Evolutionary conservation across 2,329 filamentous ascomycete genomes (phyloP).

Genomic region (Raffaelea deltoideospora): DNA sequence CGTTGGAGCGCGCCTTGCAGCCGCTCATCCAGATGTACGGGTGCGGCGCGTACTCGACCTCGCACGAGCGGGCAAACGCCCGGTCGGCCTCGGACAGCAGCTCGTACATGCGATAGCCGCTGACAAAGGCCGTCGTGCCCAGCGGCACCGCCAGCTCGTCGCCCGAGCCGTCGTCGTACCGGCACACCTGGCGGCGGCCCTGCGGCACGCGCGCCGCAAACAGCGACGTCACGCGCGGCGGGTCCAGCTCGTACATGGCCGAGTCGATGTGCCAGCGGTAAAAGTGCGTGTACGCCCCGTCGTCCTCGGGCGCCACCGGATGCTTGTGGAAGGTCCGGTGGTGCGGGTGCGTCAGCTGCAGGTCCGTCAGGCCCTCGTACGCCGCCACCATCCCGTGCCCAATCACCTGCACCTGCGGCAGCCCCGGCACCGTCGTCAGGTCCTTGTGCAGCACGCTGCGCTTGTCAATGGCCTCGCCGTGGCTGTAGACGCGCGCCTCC

Average conservation of each 20-base stretch:
- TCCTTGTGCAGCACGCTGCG: slow-evolving; percentile 59
- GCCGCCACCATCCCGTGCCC: slow-evolving; percentile 54
- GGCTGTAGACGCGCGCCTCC: slow-evolving; percentile 46
- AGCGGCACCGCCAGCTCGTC: slow-evolving; percentile 56
- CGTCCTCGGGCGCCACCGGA: slow-evolving; percentile 24
- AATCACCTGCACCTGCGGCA: slow-evolving; percentile 67
- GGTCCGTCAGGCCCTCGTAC: slow-evolving; percentile 56
- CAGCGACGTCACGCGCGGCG: slow-evolving; percentile 55
- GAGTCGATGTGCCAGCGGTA: slow-evolving; percentile 72
- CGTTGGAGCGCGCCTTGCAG: slow-evolving; percentile 49
- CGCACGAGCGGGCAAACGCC: slow-evolving; percentile 47
- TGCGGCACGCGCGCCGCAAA: slow-evolving; percentile 56
- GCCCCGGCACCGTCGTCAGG: slow-evolving; percentile 65
- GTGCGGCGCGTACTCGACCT: slow-evolving; percentile 61
- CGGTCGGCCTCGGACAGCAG: slow-evolving; percentile 48
- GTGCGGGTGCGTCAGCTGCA: slow-evolving; percentile 58
- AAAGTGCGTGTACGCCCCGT: slow-evolving; percentile 35
- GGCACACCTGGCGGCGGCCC: slow-evolving; percentile 28
- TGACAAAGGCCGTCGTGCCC: slow-evolving; percentile 63
- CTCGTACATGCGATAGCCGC: slow-evolving; percentile 56
- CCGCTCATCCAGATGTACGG: slow-evolving; percentile 70
- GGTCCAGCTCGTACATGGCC: slow-evolving; percentile 58
- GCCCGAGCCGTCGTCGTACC: slow-evolving; percentile 57
- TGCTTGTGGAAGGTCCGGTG: slow-evolving; percentile 23
- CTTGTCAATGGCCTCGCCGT: slow-evolving; percentile 58